These are phyloP conservation scores for Aspergillus persii DNA, from an alignment of 2,329 filamentous ascomycete genomes.

Conservation along the genomic window DNA sequence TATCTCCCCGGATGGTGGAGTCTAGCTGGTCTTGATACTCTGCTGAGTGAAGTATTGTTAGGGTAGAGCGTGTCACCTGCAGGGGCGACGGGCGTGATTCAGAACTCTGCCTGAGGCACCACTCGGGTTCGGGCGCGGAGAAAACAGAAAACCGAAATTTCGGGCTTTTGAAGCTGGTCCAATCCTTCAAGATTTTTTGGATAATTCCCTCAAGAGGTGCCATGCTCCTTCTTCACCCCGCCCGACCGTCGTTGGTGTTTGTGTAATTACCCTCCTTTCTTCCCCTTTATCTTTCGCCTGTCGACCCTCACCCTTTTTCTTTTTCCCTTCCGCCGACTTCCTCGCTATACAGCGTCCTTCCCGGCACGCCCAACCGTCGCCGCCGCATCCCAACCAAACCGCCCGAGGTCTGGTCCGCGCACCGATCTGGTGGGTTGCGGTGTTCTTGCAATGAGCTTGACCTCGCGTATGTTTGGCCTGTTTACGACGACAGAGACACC, in stretches of 20 bases:
- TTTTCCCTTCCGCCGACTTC: conserved; percentile 6
- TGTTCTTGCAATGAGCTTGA: conserved; percentile 56
- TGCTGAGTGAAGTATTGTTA: too few species aligned
- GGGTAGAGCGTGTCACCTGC: not conserved
- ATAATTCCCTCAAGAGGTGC: conserved; percentile 10
- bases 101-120: conserved; percentile 25
- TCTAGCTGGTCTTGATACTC: too few species aligned
- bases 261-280: conserved; percentile 2
- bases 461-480: conserved; percentile 53
- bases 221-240: conserved; percentile 13
- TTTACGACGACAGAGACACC: conserved; percentile 46
- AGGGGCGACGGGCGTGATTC: not conserved
- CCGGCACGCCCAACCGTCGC: conserved; percentile 13
- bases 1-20: too few species aligned
- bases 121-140: conserved; percentile 27
- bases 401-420: conserved; percentile 29
- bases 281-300: conserved; percentile 3
- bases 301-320: conserved; percentile 3
- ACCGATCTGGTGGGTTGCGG: conserved; percentile 32
- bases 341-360: conserved; percentile 11
- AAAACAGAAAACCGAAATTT: conserved; percentile 34
- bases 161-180: conserved; percentile 9
- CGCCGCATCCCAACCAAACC: conserved; percentile 22
- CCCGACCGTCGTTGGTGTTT: conserved; percentile 9
- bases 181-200: conserved; percentile 1